Conservation (phyloP, 768 basidiomycete species). For the Lactifluus hygrophoroides region DNA sequence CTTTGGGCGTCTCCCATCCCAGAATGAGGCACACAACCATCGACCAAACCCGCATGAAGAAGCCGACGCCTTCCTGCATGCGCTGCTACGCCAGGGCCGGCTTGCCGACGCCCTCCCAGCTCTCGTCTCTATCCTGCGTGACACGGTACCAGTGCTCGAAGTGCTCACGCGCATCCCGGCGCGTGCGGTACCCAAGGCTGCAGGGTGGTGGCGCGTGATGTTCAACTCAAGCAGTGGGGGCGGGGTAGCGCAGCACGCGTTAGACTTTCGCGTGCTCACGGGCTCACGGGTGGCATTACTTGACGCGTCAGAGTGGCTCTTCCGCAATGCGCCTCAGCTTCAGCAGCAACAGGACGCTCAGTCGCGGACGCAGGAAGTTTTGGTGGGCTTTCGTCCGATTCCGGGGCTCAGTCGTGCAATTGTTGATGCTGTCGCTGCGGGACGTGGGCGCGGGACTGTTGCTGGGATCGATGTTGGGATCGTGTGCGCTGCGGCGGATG, state of each 20-base stretch:
- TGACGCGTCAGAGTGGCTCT: conserved; percentile 64
- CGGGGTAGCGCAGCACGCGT: conserved; percentile 45
- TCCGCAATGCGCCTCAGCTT: conserved; percentile 18
- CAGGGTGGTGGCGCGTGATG: conserved; percentile 74
- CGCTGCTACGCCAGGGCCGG: conserved; percentile 59
- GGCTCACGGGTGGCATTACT: conserved; percentile 57
- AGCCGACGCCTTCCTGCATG: conserved; percentile 66
- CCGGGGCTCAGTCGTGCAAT: conserved; percentile 13
- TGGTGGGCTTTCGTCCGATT: conserved; percentile 19
- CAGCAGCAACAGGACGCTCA: conserved; percentile 15
- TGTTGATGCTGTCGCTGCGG: conserved; percentile 9
- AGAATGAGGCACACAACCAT: conserved; percentile 21
- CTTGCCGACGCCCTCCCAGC: conserved; percentile 57
- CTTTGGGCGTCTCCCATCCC: conserved; percentile 44
- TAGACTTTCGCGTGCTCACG: conserved; percentile 72
- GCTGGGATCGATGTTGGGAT: conserved; percentile 18
- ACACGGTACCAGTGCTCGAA: conserved; percentile 69
- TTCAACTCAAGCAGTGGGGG: conserved; percentile 23
- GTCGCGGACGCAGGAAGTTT: conserved; percentile 16
- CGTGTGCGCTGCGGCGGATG: conserved; percentile 20
- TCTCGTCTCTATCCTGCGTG: conserved; percentile 59
- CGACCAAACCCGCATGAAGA: conserved; percentile 69
- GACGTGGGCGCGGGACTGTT: conserved; percentile 15
- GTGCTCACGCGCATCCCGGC: conserved; percentile 53
- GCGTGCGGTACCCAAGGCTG: conserved; percentile 51